These are phyloP conservation scores for Ophiostoma populinum DNA, from an alignment of 2,329 filamentous ascomycete species.

Conservation along the genomic window DNA sequence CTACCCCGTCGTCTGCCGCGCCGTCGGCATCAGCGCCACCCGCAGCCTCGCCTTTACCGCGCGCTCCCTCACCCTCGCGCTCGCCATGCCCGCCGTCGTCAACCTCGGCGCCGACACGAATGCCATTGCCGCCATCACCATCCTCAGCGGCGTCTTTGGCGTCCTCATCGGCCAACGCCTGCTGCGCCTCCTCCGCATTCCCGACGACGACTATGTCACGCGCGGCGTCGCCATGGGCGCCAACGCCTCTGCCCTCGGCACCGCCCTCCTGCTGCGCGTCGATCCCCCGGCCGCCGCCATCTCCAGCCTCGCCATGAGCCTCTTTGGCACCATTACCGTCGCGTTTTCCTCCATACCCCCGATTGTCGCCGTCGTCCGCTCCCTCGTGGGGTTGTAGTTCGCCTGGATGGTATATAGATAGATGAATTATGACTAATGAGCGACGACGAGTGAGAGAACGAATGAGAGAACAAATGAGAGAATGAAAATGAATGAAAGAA, in stretches of 20 bases:
- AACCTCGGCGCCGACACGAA: constrained; percentile 41
- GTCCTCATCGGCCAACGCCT: constrained; percentile 35
- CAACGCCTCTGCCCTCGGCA: constrained; percentile 42
- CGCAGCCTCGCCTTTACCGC: constrained; percentile 37
- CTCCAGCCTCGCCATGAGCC: constrained; percentile 40
- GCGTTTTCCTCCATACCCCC: constrained; percentile 39
- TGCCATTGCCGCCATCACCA: constrained; percentile 37
- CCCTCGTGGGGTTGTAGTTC: constrained; percentile 25
- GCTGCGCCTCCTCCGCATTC: constrained; percentile 31
- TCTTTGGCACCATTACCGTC: constrained; percentile 42
- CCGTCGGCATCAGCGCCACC: constrained; percentile 33
- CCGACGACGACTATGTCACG: constrained; percentile 45
- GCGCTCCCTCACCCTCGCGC: constrained; percentile 38
- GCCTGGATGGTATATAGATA: no score
- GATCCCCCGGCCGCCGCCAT: constrained; percentile 42
- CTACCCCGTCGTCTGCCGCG: constrained; percentile 37
- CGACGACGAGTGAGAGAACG: no score
- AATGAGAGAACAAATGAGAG: no score
- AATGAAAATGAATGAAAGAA: no score
- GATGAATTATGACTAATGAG: no score
- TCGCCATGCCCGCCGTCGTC: constrained; percentile 37
- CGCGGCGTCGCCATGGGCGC: constrained; percentile 43
- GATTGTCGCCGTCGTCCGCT: constrained; percentile 28
- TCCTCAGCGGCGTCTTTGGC: constrained; percentile 41
- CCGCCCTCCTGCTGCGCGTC: constrained; percentile 35